Percentiles rank a stretch among this genome's conserved stretches.
Evolutionary conservation across 202 grass and related monocot species (phyloP).

Genomic region (Carex arenaria): DNA sequence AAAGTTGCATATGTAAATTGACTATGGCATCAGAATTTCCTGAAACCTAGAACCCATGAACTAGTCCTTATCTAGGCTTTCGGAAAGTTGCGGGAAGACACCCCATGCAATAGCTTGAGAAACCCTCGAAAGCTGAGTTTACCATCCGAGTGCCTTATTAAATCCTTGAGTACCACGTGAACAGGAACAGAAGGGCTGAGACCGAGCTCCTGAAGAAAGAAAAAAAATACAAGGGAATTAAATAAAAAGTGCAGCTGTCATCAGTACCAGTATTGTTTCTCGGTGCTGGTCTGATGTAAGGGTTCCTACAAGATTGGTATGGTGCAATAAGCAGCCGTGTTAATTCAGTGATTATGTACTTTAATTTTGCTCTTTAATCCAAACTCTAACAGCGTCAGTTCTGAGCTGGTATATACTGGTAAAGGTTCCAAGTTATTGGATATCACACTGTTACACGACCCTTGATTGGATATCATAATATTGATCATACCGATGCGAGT

Average conservation of each 20-base stretch:
- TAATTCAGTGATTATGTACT: background rate
- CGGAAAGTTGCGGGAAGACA: conserved; percentile 50
- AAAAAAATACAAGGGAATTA: background rate
- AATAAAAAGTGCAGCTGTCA: background rate
- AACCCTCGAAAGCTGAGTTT: conserved; percentile 90
- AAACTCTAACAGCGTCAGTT: background rate
- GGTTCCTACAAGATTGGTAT: background rate
- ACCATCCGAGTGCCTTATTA: conserved; percentile 79
- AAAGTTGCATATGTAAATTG: conserved; percentile 5
- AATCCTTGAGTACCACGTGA: conserved; percentile 89
- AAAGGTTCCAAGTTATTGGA: background rate
- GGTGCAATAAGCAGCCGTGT: background rate
- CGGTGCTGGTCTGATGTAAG: background rate
- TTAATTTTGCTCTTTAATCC: background rate
- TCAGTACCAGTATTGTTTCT: background rate
- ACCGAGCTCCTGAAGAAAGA: conserved; percentile 67
- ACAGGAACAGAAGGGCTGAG: conserved; percentile 76
- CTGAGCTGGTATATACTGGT: background rate
- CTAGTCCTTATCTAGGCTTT: conserved; percentile 39
- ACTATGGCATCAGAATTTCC: conserved; percentile 13
- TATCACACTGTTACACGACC: background rate
- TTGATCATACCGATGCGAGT: conserved; percentile 71
- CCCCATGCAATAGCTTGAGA: conserved; percentile 82
- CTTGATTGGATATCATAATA: background rate
- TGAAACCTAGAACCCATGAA: conserved; percentile 10